These are phyloP conservation scores for Solanum hybrid DNA, from an alignment of 305 asterid genomes.

Conservation along the genomic window DNA sequence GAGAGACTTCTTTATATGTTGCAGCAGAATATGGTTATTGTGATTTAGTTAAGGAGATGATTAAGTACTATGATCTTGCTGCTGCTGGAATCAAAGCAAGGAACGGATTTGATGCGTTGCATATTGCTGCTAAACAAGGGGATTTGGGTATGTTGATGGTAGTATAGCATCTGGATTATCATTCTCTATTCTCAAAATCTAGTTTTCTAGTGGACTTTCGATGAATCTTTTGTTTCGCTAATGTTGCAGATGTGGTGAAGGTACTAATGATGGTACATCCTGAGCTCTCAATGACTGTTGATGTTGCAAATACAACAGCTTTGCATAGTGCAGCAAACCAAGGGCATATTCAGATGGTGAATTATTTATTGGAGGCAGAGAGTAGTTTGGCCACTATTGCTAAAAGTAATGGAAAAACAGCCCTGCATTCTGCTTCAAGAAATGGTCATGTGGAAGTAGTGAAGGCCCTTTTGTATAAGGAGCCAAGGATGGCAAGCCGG, in stretches of 20 bases:
- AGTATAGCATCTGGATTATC: background rate
- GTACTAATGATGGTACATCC: conserved; percentile 71
- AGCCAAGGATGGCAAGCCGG: conserved; percentile 24
- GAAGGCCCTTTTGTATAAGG: conserved; percentile 35
- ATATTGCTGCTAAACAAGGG: conserved; percentile 85
- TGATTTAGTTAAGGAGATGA: conserved; percentile 56
- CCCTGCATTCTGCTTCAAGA: conserved; percentile 49
- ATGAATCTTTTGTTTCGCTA: background rate
- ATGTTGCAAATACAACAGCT: conserved; percentile 71
- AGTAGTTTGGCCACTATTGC: conserved; percentile 56
- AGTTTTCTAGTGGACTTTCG: background rate
- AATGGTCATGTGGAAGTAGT: conserved; percentile 43
- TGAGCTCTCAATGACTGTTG: conserved; percentile 81
- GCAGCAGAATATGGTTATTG: conserved; percentile 71
- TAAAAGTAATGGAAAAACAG: conserved; percentile 46
- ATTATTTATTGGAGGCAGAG: conserved; percentile 53
- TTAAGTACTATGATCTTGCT: conserved; percentile 40
- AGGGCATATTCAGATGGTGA: conserved; percentile 69
- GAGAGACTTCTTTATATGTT: conserved; percentile 62
- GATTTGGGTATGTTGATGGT: conserved; percentile 38
- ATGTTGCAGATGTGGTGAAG: conserved; percentile 64
- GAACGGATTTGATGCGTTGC: conserved; percentile 78
- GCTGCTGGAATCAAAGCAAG: conserved; percentile 68
- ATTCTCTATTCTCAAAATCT: background rate
- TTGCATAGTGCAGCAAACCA: conserved; percentile 75